Evolutionary conservation across 768 basidiomycete species (phyloP), one percentile per base, ranked within the genome.

Genomic region (Termitomyces sp.): DNA sequence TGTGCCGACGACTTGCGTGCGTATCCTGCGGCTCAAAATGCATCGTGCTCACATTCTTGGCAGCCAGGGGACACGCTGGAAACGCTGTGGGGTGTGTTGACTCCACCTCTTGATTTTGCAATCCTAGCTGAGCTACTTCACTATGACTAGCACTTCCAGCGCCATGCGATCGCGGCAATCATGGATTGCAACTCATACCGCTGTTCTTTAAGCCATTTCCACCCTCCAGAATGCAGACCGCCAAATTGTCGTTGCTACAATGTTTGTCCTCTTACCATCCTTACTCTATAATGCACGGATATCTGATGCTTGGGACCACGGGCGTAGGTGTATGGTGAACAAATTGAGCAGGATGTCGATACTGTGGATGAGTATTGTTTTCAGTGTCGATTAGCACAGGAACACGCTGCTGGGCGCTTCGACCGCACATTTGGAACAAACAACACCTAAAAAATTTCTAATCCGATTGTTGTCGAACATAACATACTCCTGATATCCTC

Each of bases 1-100:
- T 91, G 89, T 91, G 89, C 70, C 83, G 77, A 77, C 84, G 83
- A 72, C 78, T 90, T 71, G 86, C 89, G 89, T 91, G 75, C 67
- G 88, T 82, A 57, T 26, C 47, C 64, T 41, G 55, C 13, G 30
- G 55, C 28, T 63, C 30, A 43, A 51, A 26, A 50, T 66, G 63
- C 30, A 65, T 58, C 50, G 60, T 63, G 62, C 54, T 50, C 35
- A 23, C 40, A 26, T 53, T 44, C 56, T 51, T 32, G 47, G 32
- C 36, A 90, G 89, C 60, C 82, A 89, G 81, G 89, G 89, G 71
- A 91, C 89, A 20, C 82, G 82, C 26, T 91, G 89, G 89, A 73
- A 76, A 56, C 79, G 77, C 60, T 91, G 89, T 70, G 84, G 85
- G 66, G 89, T 91, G 74, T 64, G 69, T 62, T 38, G 20, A 35